Evolutionary conservation across 306 rosid genomes (phyloP).

Genomic region (Cajanus cajan): DNA sequence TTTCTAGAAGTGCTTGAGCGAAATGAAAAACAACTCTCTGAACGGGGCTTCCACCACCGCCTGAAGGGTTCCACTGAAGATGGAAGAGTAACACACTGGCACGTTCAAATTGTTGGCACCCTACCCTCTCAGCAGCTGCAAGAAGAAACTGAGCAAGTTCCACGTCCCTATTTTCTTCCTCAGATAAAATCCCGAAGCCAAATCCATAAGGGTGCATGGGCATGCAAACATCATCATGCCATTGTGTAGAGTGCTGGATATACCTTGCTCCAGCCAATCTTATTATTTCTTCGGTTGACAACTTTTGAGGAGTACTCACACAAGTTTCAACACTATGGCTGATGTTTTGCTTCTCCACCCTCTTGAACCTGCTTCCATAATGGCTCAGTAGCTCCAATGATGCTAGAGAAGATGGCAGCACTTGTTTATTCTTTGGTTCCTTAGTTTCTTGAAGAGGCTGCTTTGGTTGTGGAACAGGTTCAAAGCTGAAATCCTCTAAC

Average conservation of each 20-base stretch:
- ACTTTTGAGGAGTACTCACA: constrained; percentile 13
- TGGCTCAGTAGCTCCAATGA: constrained; percentile 47
- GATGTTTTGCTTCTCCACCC: constrained; percentile 21
- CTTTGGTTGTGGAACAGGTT: constrained; percentile 26
- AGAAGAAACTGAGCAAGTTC: constrained; percentile 67
- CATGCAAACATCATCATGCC: constrained; percentile 30
- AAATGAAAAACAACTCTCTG: constrained; percentile 50
- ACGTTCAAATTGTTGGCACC: constrained; percentile 48
- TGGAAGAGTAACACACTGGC: constrained; percentile 50
- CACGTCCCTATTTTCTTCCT: constrained; percentile 52
- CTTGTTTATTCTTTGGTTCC: constrained; percentile 2
- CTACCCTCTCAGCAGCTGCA: constrained; percentile 57
- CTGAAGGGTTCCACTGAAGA: constrained; percentile 40
- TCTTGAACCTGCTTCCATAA: constrained; percentile 42
- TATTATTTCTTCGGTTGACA: constrained; percentile 57
- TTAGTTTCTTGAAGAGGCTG: constrained; percentile 1
- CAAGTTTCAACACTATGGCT: background rate
- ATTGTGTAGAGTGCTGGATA: constrained; percentile 43
- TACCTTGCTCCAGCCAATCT: constrained; percentile 65
- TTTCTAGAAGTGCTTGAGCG: constrained; percentile 48
- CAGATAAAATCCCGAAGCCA: constrained; percentile 36
- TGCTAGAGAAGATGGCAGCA: constrained; percentile 29
- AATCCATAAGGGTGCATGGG: constrained; percentile 48
- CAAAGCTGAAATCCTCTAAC: constrained; percentile 33
- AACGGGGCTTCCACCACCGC: constrained; percentile 31